Evolutionary conservation across 768 basidiomycete genomes (phyloP).

Genomic region (Dioszegia hungarica): DNA sequence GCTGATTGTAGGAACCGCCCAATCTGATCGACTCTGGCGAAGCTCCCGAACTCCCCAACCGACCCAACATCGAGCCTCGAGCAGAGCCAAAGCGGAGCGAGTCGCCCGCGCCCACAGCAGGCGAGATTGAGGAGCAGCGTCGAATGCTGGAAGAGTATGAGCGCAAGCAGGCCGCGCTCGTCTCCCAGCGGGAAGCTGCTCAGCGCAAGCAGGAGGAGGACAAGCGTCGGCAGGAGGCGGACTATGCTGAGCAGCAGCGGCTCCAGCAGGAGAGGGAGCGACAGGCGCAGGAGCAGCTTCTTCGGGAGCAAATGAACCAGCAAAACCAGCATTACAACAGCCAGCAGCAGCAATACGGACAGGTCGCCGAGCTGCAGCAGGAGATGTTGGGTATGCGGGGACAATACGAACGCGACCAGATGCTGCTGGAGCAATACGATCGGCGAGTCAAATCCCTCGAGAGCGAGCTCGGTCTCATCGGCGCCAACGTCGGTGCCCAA

Average conservation of each 20-base stretch:
- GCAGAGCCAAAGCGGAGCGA: conserved; percentile 61
- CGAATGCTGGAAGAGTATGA: conserved; percentile 95
- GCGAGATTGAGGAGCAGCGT: conserved; percentile 80
- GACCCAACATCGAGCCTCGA: conserved; percentile 52
- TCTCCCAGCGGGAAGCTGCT: conserved; percentile 72
- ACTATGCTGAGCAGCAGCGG: conserved; percentile 82
- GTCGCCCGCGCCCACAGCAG: conserved; percentile 57
- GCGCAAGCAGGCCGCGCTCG: conserved; percentile 84
- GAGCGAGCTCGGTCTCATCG: conserved; percentile 72
- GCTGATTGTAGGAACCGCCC: conserved; percentile 75
- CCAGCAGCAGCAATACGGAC: conserved; percentile 54
- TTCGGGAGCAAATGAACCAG: conserved; percentile 55
- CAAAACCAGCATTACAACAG: conserved; percentile 62
- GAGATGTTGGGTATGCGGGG: conserved; percentile 89
- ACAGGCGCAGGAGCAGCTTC: conserved; percentile 78
- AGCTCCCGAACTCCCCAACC: conserved; percentile 78
- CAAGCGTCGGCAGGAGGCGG: conserved; percentile 72
- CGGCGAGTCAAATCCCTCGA: conserved; percentile 92
- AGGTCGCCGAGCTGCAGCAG: conserved; percentile 77
- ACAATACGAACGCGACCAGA: conserved; percentile 96
- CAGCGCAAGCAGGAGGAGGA: conserved; percentile 71
- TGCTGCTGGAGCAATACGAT: conserved; percentile 96
- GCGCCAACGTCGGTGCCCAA: conserved; percentile 74
- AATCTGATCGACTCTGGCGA: conserved; percentile 77
- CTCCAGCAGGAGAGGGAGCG: conserved; percentile 84